These are phyloP conservation scores for Candida easanensis DNA, from an alignment of 805 yeast species.

Conservation along the genomic window DNA sequence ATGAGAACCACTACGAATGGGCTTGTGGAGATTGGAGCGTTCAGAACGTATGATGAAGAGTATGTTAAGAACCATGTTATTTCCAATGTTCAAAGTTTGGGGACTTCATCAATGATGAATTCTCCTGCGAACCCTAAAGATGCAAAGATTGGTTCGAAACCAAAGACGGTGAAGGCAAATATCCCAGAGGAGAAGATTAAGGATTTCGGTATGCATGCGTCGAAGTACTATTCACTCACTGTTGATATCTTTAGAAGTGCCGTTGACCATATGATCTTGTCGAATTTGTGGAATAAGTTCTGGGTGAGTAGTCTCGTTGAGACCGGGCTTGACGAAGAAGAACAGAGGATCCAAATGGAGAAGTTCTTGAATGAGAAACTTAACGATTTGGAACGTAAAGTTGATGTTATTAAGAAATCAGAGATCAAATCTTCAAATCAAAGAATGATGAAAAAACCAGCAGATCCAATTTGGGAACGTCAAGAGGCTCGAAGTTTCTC, in stretches of 20 bases:
- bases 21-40: slow-evolving; percentile 82
- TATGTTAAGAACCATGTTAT: slow-evolving; percentile 14
- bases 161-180: slow-evolving; percentile 5
- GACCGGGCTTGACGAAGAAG: slow-evolving; percentile 8
- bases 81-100: slow-evolving; percentile 1
- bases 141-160: neutral
- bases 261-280: slow-evolving; percentile 46
- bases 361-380: slow-evolving; percentile 11
- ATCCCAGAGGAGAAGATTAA: slow-evolving; percentile 52
- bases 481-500: neutral
- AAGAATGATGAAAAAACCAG: neutral
- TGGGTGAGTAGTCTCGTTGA: slow-evolving; percentile 42
- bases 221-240: slow-evolving; percentile 63
- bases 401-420: slow-evolving; percentile 13
- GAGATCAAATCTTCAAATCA: slow-evolving; percentile 2
- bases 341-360: slow-evolving; percentile 11
- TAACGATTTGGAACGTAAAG: slow-evolving; percentile 15
- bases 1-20: slow-evolving; percentile 60
- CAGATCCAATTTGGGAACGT: neutral
- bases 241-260: slow-evolving; percentile 56
- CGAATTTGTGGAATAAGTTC: slow-evolving; percentile 41
- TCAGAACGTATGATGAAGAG: slow-evolving; percentile 60
- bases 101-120: slow-evolving; percentile 8
- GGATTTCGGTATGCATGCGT: slow-evolving; percentile 72
- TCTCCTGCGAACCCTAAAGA: slow-evolving; percentile 15